Evolutionary conservation across 1,139 yeast species (phyloP), one percentile per base, ranked within the genome.

Genomic region (Pichia sorboxylosa): DNA sequence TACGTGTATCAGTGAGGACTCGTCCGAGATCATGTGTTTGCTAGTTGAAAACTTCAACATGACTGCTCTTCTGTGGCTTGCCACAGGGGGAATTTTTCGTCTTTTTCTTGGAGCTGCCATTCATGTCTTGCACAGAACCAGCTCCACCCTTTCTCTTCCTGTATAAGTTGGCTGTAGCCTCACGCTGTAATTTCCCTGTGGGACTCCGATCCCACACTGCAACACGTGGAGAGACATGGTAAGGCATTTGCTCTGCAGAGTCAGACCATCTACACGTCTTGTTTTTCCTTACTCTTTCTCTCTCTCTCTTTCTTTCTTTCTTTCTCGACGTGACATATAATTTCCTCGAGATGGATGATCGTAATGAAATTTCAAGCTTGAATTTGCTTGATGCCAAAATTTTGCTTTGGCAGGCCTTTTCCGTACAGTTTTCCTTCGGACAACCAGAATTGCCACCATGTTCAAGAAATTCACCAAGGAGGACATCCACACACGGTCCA

Each of bases 11-110:
- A 85, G 94, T 87, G 98, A 87, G 96, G 97, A 90, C 85, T 85
- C 95, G 95, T 90, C 97, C 97, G 98, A 87, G 98, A 84, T 84
- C 94, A 94, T 87, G 97, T 87, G 82, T 85, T 87, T 87, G 98
- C 98, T 87, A 94, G 96, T 87, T 87, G 96, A 87, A 87, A 87
- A 85, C 90, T 80, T 78, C 79, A 82, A 90, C 93, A 62, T 77
- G 96, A 85, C 96, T 85, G 73, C 97, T 85, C 78, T 83, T 77
- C 63, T 56, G 63, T 62, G 69, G 27, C 8, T 9, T 10, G 6
- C 26, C 58, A 51, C 56, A 55, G 52, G 66, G 75, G 82, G 92
- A 79, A 79, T 80, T 78, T 79, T 80, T 80, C 32, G 16, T 24
- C 27, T 28, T 36, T 33, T 15, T 22, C n/a, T 20, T 14, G 19